Evolutionary conservation across 31 red algal genomes (phyloP), one percentile per base, ranked within the genome.

Genomic region (Bonnemaisonia californica): DNA sequence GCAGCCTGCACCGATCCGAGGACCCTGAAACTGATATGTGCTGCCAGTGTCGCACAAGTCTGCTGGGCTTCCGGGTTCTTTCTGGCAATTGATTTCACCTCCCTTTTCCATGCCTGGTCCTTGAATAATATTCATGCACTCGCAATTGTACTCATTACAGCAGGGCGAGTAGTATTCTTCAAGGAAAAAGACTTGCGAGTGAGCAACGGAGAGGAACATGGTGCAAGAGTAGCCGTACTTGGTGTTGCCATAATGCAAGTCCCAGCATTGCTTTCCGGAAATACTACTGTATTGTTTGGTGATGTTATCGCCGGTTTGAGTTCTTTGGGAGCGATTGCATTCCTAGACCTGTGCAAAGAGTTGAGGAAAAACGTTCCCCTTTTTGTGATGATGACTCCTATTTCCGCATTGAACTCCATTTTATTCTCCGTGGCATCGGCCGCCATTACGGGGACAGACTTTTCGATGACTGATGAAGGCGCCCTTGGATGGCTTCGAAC

Each of bases 1-100:
- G 42, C 59, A 39, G 70, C 56, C 39, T 58, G 33, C 31, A 9
- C 13, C 28, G 38, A 86, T 12, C 48, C 77, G 3, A 39, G 41
- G 1, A 89, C 76, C 5, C 41, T 73, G 16, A 54, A 39, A 34
- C 42, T 74, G 13, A 58, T 89, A 9, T 12, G 66, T 4, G 68
- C 67, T 27, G 77, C 86, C 13, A 81, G 77, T 34, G 8, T 80
- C 3, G 55, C 86, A 40, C 86, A 82, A 64, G 79, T 90, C 22
- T 56, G 34, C 30, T 90, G 87, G 87, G 87, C 78, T 0, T 62
- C 35, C 2, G 87, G 87, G 30, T 90, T 90, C 64, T 90, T 90
- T 19, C 36, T 90, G 1, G 87, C 70, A 16, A 74, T 82, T 27
- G 87, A 90, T 67, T 82, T 72, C 69, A 81, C 87, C 4, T 82